Evolutionary conservation across 2,329 filamentous ascomycete species (phyloP), one percentile per base, ranked within the genome.

Genomic region (Claviceps paspali): DNA sequence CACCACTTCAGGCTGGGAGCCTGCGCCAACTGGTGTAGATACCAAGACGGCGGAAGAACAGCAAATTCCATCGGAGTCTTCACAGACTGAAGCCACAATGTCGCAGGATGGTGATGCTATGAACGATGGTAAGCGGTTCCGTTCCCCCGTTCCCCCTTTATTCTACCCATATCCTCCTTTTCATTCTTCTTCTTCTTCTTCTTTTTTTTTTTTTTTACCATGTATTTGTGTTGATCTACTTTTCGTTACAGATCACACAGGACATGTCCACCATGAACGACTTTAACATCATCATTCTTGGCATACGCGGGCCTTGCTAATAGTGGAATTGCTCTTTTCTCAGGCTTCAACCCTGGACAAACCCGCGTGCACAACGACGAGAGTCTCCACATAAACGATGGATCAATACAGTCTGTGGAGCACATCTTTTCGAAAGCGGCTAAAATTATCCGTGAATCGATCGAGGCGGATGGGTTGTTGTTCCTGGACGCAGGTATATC

Each of bases 391-490:
- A 33, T 40, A 5, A 36, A 36, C 15, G 24, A 40, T 11, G 38
- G 29, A 29, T 36, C 38, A 3, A 33, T 23, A 9, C 30, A 29
- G 30, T 40, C 38, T 17, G 33, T 27, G 10, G 30, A 36, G 23
- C 33, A 40, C 35, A 38, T 65, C 4, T 64, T 66, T 33, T 56
- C 58, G 0, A 62, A 61, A n/a, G 66, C 65, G 9, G 60, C 64
- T 8, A 57, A 57, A 18, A 52, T 67, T 2, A 53, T 69, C 6
- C 49, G 59, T 1, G 52, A 64, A 24, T 59, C 61, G 0, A 49
- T 67, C 4, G 57, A 61, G 9, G 52, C 58, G 0, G 59, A 62
- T 14, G 63, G 63, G 0, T 49, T 52, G 11, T 27, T 54, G 3
- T 52, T 52, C 48, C 51, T 55, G 1, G 53, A 58, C 1, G 51